These are phyloP conservation scores for Tetraselmis striata DNA, from an alignment of 139 green algal genomes.

Conservation along the genomic window DNA sequence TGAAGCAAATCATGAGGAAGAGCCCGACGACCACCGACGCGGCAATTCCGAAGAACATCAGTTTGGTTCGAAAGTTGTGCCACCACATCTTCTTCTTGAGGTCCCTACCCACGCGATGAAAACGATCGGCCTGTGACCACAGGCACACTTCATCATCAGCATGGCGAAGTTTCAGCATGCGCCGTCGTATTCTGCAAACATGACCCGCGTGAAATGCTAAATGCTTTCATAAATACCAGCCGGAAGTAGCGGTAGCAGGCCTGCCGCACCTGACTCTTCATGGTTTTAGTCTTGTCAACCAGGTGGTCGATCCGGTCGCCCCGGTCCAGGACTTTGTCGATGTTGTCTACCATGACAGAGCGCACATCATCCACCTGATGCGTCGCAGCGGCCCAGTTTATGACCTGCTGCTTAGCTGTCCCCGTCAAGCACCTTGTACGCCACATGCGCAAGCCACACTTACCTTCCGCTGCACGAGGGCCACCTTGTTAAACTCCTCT, in stretches of 20 bases:
- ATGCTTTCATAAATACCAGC: too few species aligned
- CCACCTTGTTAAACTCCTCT: slow-evolving; percentile 37
- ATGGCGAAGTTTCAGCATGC: too few species aligned
- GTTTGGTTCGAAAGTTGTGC: not conserved
- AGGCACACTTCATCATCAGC: too few species aligned
- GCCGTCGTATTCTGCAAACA: too few species aligned
- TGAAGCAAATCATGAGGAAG: not conserved
- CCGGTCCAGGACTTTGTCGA: not conserved
- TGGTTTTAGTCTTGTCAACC: not conserved
- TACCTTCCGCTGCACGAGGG: slow-evolving; percentile 28
- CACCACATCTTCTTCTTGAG: not conserved
- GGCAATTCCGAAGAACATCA: not conserved
- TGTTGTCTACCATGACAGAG: not conserved
- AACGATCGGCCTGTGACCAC: not conserved
- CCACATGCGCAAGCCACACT: too few species aligned
- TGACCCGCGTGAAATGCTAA: too few species aligned
- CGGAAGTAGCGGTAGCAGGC: too few species aligned
- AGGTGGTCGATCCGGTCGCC: not conserved
- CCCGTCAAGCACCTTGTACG: too few species aligned
- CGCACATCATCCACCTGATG: not conserved
- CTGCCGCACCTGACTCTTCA: not conserved
- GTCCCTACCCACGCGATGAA: not conserved
- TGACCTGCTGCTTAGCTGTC: too few species aligned
- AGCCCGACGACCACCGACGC: not conserved
- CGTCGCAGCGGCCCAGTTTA: not conserved